Evolutionary conservation across 2,329 filamentous ascomycete genomes (phyloP).

Genomic region (Sclerotinia minor): DNA sequence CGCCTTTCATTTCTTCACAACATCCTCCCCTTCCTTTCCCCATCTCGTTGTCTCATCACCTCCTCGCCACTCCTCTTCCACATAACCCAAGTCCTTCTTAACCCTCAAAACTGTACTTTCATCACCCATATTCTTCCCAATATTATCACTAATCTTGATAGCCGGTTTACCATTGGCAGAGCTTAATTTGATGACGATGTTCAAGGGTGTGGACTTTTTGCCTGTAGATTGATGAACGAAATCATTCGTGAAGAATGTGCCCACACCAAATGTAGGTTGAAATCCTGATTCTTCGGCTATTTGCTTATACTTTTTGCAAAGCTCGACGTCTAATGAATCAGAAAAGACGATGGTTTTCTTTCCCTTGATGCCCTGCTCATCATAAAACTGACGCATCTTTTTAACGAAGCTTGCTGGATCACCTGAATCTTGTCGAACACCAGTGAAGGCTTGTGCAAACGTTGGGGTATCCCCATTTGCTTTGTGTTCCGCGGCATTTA

Average conservation of each 20-base stretch:
- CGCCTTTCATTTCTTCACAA: constrained; percentile 14
- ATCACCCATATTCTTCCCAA: constrained; percentile 89
- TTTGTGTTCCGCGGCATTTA: constrained; percentile 46
- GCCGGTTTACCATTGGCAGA: constrained; percentile 78
- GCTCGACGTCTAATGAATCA: constrained; percentile 88
- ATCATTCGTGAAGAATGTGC: constrained; percentile 95
- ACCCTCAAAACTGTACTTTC: constrained; percentile 75
- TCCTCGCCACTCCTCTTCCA: constrained; percentile 78
- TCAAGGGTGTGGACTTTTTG: constrained; percentile 84
- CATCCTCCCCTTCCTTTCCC: constrained; percentile 55
- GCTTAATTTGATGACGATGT: constrained; percentile 97
- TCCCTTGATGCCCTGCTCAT: constrained; percentile 62
- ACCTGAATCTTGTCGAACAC: constrained; percentile 71
- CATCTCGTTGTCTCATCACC: constrained; percentile 84
- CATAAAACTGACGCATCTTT: constrained; percentile 53
- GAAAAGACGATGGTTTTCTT: constrained; percentile 94
- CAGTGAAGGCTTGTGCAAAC: constrained; percentile 67
- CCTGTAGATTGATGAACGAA: constrained; percentile 71
- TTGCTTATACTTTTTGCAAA: constrained; percentile 86
- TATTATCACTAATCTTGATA: constrained; percentile 90
- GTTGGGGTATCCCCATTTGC: constrained; percentile 46
- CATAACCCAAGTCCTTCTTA: constrained; percentile 82
- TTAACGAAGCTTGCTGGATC: constrained; percentile 67
- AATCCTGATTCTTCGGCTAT: constrained; percentile 80
- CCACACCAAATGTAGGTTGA: constrained; percentile 86